Base-by-base conservation (phyloP, 306 rosid species). In the Pyrus betulifolia region DNA sequence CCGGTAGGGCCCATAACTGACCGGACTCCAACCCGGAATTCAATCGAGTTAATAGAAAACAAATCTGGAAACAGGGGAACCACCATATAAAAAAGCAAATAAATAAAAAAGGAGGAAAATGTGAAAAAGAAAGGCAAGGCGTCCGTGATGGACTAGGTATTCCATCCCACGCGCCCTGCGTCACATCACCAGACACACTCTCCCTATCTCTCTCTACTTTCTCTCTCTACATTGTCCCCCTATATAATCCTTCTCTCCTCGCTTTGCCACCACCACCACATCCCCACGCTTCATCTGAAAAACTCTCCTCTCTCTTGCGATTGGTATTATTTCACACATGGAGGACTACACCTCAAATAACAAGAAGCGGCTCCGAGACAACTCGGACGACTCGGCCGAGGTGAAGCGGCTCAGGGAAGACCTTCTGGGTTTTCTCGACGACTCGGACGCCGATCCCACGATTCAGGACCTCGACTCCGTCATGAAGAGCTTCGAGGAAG, bases 131-230 rank as follows among this genome's bases (percentile, higher is more conserved):
- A 82, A 65, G 89, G 84, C 74, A 82, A 86, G 87, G 78, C 76
- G 82, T 87, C 88, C 88, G 93, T 87, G 87, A 87, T 69, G 85
- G 85, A 73, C 86, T 35, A 83, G 67, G 91, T 74, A 85, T 82
- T 85, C 77, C 81, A 57, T 79, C 88, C 90, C 90, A 93, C 96
- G 93, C 96, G 96, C 97, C 55, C 91, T 79, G 78, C 73, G 77
- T 89, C 91, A 70, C 87, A 82, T 90, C 92, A 87, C 86, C 78
- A 58, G 66, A 69, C 85, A 63, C 83, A 70, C 77, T 75, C 78
- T 61, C 76, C 75, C 69, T 75, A 0, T 71, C n/a, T 58, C 75
- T 71, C 82, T 75, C 82, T 45, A 14, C 74, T 82, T 79, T 89
- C 90, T 84, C 92, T 83, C 93, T 90, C 89, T 78, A 63, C 28